Evolutionary conservation across 2,329 filamentous ascomycete genomes (phyloP), one percentile per base, ranked within the genome.

Genomic region (Aspergillus sp.): DNA sequence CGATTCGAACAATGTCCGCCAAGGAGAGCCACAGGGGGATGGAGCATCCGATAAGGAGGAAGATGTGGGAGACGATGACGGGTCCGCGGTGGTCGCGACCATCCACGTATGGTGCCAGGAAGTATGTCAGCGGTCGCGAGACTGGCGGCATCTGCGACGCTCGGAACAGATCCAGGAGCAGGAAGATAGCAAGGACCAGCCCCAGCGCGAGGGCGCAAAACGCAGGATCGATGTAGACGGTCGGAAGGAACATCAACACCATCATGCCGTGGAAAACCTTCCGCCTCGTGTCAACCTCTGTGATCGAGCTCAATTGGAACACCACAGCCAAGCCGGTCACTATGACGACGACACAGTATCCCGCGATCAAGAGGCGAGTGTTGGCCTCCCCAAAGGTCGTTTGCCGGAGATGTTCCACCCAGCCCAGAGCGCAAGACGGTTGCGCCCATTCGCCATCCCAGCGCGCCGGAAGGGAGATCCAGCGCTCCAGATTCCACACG

Each of bases 211-310:
- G 77, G 1, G 88, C 84, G 46, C 86, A 85, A 70, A 90, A 97
- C 38, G 86, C 80, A 1, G 94, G 93, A 69, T 99, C 94, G 57
- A 97, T 76, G 67, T 85, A 96, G 2, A 87, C 89, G 1, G 89
- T 85, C 0, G 94, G 92, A 2, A 97, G 79, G 51, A 99, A 86
- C 90, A 99, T 96, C 51, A 85, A 85, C 7, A 97, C 93, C 88
- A 97, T 97, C 81, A 93, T 96, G 61, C 95, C 95, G 71, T 99
- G 94, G 70, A 99, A 99, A 20, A 97, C 89, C 72, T 99, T 99
- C 47, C 94, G 85, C 46, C 94, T 84, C 1, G 94, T 99, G 73
- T 99, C 94, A 44, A 99, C 93, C 72, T 96, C 92, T 60, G 89
- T 92, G 46, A 89, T 77, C 3, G 84, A 78, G 38, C 87, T 89